Base-by-base conservation (phyloP, 768 basidiomycete genomes). In the Collybiopsis confluens region DNA sequence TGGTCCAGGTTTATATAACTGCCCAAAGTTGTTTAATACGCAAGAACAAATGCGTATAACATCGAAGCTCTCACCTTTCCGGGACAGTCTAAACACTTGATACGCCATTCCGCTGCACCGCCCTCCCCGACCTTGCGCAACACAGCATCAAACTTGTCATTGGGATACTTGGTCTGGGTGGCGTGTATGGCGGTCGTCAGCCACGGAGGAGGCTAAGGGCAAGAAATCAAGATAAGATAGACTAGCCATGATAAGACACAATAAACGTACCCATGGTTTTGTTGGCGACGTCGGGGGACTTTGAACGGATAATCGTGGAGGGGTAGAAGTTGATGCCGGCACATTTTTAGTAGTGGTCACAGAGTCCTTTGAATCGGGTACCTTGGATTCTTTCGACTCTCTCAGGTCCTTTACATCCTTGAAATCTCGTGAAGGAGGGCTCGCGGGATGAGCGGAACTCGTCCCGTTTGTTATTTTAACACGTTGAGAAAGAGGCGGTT, bases 1-100 rank as follows among this genome's bases (percentile, higher is more conserved):
- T 10, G 91, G 91, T 43, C 95, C 95, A 42, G 93, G 85, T 61
- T 88, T 91, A 75, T 97, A 98, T 54, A 97, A 68, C 86, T 94
- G 40, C 54, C 30, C 5, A 49, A 45, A 52, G 30, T n/a, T n/a
- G n/a, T n/a, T n/a, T n/a, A 49, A n/a, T 15, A 40, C 33, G 23
- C 53, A 11, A 37, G 28, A 16, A 52, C 26, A 49, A n/a, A 28
- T 21, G 33, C 33, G 30, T 18, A 15, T 45, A 45, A 30, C 7
- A 28, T 43, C n/a, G 26, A 27, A 38, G 23, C 16, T 64, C 76
- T 24, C 56, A 92, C 92, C 80, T 94, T 96, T 63, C 92, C 92
- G 59, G 93, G 93, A 69, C 93, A 95, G 67, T 97, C 93, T 59
- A 84, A 64, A 66, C 93, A 97, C 68, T 88, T 93, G 64, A 96